Evolutionary conservation across 192 early-diverging fungal genomes (phyloP), one percentile per base, ranked within the genome.

Genomic region (Backusella westeae): DNA sequence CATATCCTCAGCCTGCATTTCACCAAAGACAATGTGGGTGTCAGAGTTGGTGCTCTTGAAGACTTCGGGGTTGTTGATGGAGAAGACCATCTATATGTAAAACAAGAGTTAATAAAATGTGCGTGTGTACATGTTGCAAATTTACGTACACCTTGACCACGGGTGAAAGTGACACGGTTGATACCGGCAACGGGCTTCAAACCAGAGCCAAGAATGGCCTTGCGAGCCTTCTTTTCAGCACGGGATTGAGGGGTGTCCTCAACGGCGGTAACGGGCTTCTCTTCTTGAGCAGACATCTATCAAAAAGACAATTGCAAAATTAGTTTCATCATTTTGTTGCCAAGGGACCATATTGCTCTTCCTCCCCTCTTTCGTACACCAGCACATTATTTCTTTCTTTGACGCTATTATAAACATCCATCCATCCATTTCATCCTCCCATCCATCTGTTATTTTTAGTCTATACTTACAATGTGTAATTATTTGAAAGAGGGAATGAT

Each of bases 11-110:
- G 93, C 85, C 78, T 93, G 91, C 69, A 94, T 93, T 87, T 98
- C 96, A 84, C 98, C 98, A 81, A 98, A 98, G 73, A 99, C 95
- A 76, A 99, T 92, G 91, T 96, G 96, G 75, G 95, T 96, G 83
- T 98, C 96, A 77, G 92, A 93, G 88, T 88, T 90, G 69, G 89
- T 81, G 80, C 89, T 91, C 89, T 93, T 96, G 94, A 92, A 99
- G 72, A 99, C 98, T 83, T 97, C 98, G 63, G 98, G 96, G 76
- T 91, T 84, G 80, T 90, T 82, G 83, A 99, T 92, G 81, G 94
- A 94, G 84, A 96, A 94, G 82, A 99, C 85, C 74, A 88, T 85
- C 56, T 63, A 63, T 63, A 63, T 29, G 6, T n/a, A 49, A 19
- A 49, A 49, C 15, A 44, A 15, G 14, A 44, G 42, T 44, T 44